Evolutionary conservation across 768 basidiomycete species (phyloP).

Genomic region (Suillus spraguei): DNA sequence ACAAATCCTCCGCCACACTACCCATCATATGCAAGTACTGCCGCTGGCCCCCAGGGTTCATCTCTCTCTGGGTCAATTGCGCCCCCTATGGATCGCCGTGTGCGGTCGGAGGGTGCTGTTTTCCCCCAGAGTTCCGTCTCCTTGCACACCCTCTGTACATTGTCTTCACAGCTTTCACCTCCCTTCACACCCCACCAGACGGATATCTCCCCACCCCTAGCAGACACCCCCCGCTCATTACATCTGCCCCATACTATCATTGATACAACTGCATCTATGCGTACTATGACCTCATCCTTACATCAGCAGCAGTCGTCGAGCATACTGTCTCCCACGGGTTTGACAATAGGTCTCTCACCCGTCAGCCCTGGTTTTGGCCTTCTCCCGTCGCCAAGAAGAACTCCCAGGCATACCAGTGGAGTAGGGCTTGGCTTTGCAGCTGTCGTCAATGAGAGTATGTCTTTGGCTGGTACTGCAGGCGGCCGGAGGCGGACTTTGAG

Average conservation of each 20-base stretch:
- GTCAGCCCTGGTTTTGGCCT: constrained; percentile 80
- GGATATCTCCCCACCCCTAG: constrained; percentile 2
- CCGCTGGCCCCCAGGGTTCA: constrained; percentile 35
- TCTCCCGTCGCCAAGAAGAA: constrained; percentile 53
- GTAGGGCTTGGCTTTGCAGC: constrained; percentile 31
- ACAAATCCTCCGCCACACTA: background rate
- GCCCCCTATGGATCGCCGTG: constrained; percentile 17
- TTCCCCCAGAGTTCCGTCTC: constrained; percentile 11
- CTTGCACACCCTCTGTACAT: constrained; percentile 7
- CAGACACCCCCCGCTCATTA: constrained; percentile 6
- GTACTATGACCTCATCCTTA: constrained; percentile 7
- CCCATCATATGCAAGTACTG: constrained; percentile 8
- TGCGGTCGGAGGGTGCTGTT: constrained; percentile 13
- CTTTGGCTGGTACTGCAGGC: constrained; percentile 16
- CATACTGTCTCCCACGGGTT: constrained; percentile 39
- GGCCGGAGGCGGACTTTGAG: constrained; percentile 51
- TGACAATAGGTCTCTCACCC: constrained; percentile 77
- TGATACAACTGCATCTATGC: constrained; percentile 5
- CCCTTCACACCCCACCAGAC: constrained; percentile 1
- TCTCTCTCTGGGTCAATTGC: constrained; percentile 13
- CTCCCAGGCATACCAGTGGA: constrained; percentile 41
- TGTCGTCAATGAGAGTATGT: constrained; percentile 26
- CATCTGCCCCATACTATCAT: constrained; percentile 1
- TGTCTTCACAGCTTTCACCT: constrained; percentile 6
- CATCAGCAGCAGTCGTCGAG: constrained; percentile 11